Evolutionary conservation across 805 yeast genomes (phyloP).

Genomic region (Metschnikowia similis): DNA sequence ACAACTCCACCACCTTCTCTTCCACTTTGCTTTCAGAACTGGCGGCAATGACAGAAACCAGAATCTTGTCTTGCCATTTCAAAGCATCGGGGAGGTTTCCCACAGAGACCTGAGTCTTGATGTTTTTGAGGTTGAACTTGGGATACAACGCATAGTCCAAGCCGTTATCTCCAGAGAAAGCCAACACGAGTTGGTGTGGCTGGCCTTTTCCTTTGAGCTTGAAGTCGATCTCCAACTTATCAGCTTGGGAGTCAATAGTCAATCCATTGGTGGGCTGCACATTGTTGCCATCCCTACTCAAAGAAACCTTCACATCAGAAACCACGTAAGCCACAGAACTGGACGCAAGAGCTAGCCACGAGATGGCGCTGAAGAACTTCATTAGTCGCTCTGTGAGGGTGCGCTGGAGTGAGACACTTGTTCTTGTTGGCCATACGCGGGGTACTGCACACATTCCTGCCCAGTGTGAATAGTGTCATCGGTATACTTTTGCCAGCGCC

Average conservation of each 20-base stretch:
- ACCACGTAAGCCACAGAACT: slow-evolving; percentile 27
- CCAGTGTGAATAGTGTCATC: too few species aligned
- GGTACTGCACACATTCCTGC: neutral
- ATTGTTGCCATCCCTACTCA: slow-evolving; percentile 18
- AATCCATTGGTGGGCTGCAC: slow-evolving; percentile 31
- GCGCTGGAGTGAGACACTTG: neutral
- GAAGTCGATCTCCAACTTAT: slow-evolving; percentile 27
- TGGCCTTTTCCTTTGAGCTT: slow-evolving; percentile 19
- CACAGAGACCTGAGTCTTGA: slow-evolving; percentile 24
- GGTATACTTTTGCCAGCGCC: too few species aligned
- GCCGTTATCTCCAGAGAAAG: slow-evolving; percentile 27
- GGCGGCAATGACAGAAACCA: slow-evolving; percentile 30
- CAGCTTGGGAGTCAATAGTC: slow-evolving; percentile 28
- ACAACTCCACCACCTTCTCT: slow-evolving; percentile 27
- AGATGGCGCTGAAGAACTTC: slow-evolving; percentile 18
- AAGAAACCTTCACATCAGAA: slow-evolving; percentile 25
- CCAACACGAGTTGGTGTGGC: slow-evolving; percentile 35
- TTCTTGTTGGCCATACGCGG: neutral
- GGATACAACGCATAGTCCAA: slow-evolving; percentile 34
- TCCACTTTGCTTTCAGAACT: slow-evolving; percentile 16
- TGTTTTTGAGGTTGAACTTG: slow-evolving; percentile 17
- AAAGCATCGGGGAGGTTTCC: slow-evolving; percentile 33
- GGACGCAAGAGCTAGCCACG: slow-evolving; percentile 19
- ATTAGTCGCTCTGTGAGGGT: slow-evolving; percentile 7
- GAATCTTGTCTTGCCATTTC: slow-evolving; percentile 28